Evolutionary conservation across 2,329 filamentous ascomycete genomes (phyloP).

Genomic region (Epichloe coenophiala): DNA sequence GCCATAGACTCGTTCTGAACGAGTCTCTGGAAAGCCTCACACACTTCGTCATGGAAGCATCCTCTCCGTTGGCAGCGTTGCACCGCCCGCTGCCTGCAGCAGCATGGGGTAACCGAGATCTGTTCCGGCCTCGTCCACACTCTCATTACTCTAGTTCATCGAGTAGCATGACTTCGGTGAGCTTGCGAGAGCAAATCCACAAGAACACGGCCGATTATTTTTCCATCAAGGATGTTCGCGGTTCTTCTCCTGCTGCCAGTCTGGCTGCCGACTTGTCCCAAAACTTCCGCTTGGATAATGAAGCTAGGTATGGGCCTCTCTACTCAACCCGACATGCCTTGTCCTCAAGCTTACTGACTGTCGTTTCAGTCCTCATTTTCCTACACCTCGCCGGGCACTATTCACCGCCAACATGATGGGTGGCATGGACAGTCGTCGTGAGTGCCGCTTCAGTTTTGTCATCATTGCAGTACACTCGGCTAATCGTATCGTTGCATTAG

Average conservation of each 20-base stretch:
- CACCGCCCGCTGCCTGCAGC: conserved; percentile 52
- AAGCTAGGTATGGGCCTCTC: conserved; percentile 52
- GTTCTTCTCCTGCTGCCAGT: conserved; percentile 82
- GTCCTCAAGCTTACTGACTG: not conserved
- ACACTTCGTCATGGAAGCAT: conserved; percentile 61
- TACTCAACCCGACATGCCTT: not conserved
- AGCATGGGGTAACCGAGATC: conserved; percentile 43
- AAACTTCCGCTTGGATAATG: conserved; percentile 85
- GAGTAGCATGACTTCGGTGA: conserved; percentile 53
- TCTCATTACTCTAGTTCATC: conserved; percentile 35
- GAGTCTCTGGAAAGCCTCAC: conserved; percentile 2
- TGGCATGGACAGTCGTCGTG: conserved; percentile 22
- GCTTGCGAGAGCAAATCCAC: conserved; percentile 63
- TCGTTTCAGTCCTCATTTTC: conserved; percentile 24
- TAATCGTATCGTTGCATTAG: conserved; percentile 24
- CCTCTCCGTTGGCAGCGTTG: conserved; percentile 88
- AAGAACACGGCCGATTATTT: conserved; percentile 63
- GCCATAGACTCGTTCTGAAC: conserved; percentile 1
- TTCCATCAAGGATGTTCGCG: conserved; percentile 59
- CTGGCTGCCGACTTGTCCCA: conserved; percentile 89
- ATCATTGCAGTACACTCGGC: not conserved
- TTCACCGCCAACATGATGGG: conserved; percentile 26
- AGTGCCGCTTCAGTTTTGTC: not conserved
- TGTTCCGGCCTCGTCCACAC: conserved; percentile 37
- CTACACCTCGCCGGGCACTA: conserved; percentile 27